These are phyloP conservation scores for Pyrenophora seminiperda DNA, from an alignment of 2,329 filamentous ascomycete species.

Conservation along the genomic window DNA sequence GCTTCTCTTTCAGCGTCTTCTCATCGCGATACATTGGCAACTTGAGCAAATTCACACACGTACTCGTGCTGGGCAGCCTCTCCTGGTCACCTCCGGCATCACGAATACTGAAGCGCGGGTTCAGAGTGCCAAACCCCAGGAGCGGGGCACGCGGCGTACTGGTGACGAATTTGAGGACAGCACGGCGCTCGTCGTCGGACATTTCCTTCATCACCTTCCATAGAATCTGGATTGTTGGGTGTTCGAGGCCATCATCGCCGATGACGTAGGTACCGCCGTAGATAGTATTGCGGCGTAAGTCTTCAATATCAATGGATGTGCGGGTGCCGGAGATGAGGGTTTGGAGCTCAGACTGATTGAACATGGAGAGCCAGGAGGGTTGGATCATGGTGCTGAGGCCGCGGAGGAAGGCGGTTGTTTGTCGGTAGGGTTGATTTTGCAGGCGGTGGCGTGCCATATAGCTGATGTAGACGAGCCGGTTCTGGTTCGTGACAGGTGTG, in stretches of 20 bases:
- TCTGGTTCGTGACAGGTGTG: slow-evolving; percentile 84
- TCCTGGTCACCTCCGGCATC: slow-evolving; percentile 78
- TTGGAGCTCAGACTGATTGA: slow-evolving; percentile 94
- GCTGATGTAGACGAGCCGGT: slow-evolving; percentile 91
- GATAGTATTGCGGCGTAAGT: slow-evolving; percentile 79
- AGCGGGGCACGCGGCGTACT: slow-evolving; percentile 89
- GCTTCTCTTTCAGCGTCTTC: slow-evolving; percentile 71
- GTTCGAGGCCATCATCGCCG: slow-evolving; percentile 86
- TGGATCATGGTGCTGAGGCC: slow-evolving; percentile 88
- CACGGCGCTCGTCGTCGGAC: slow-evolving; percentile 75
- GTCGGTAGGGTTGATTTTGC: slow-evolving; percentile 75
- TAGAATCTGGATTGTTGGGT: slow-evolving; percentile 83
- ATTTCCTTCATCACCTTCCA: slow-evolving; percentile 86
- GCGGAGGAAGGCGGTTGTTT: slow-evolving; percentile 85
- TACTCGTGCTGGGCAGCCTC: slow-evolving; percentile 88
- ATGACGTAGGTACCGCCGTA: slow-evolving; percentile 89
- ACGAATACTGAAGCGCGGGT: slow-evolving; percentile 85
- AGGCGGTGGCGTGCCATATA: slow-evolving; percentile 88
- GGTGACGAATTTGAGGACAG: slow-evolving; percentile 94
- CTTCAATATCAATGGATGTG: slow-evolving; percentile 82
- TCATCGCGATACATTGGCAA: slow-evolving; percentile 78
- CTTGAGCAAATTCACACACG: slow-evolving; percentile 94
- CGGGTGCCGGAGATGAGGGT: slow-evolving; percentile 89
- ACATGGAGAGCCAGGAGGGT: slow-evolving; percentile 95
- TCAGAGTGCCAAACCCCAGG: slow-evolving; percentile 84